Percentiles rank a stretch among this genome's conserved stretches.
These are phyloP conservation scores for Lactarius evosmus DNA, from an alignment of 768 basidiomycete species.

Conservation along the genomic window DNA sequence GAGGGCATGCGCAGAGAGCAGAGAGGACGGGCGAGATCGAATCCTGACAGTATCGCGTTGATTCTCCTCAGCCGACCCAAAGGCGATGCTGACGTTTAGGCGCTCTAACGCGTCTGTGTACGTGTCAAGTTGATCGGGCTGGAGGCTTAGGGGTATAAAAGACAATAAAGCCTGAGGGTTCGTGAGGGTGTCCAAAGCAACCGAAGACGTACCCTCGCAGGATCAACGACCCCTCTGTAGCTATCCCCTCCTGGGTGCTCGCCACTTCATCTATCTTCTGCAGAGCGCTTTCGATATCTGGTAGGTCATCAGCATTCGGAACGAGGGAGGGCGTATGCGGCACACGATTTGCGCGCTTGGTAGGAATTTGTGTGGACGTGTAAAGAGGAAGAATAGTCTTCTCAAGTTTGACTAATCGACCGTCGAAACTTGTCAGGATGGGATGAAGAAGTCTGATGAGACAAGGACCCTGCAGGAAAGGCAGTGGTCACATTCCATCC, in stretches of 20 bases:
- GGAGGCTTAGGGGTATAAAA: conserved; percentile 48
- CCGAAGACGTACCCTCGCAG: too few relatives aligned
- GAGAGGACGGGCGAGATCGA: not conserved
- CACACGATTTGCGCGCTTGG: conserved; percentile 68
- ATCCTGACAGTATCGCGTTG: conserved; percentile 48
- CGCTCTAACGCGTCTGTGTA: too few relatives aligned
- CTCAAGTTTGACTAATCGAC: conserved; percentile 75
- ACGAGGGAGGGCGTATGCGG: conserved; percentile 11
- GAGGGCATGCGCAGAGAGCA: not conserved
- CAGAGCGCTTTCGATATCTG: conserved; percentile 88
- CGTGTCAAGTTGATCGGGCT: conserved; percentile 55
- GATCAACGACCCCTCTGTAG: conserved; percentile 72
- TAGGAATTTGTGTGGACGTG: too few relatives aligned
- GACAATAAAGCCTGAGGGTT: conserved; percentile 5
- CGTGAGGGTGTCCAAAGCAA: not conserved
- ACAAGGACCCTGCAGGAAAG: conserved; percentile 1
- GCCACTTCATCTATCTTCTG: conserved; percentile 77
- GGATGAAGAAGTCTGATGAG: conserved; percentile 47
- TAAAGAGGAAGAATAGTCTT: conserved; percentile 81
- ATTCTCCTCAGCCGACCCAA: too few relatives aligned
- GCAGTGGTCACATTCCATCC: too few relatives aligned
- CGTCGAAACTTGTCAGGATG: conserved; percentile 83
- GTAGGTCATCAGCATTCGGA: not conserved
- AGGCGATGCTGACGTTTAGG: too few relatives aligned
- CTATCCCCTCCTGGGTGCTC: conserved; percentile 69